Evolutionary conservation across 768 basidiomycete species (phyloP).

Genomic region (Nidularia sp.): DNA sequence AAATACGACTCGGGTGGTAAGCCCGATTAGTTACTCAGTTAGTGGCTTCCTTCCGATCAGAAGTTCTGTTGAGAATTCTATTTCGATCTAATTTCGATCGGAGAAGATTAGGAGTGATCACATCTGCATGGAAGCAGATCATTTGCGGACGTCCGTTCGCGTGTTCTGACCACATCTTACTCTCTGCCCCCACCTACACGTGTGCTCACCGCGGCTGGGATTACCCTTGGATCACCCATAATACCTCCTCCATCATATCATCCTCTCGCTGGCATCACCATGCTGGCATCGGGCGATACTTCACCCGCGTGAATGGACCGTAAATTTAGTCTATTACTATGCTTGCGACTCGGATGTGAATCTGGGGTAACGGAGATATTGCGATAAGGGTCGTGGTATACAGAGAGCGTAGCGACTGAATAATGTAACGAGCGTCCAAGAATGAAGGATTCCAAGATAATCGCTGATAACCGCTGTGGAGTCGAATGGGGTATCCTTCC

Average conservation of each 20-base stretch:
- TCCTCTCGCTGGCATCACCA: no score
- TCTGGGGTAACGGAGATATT: no score
- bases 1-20: constrained; percentile 2
- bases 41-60: constrained; percentile 29
- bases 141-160: not conserved
- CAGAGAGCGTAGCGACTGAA: constrained; percentile 12
- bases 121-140: constrained; percentile 8
- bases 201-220: constrained; percentile 8
- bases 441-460: constrained; percentile 28
- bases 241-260: no score
- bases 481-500: constrained; percentile 12
- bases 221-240: not conserved
- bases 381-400: constrained; percentile 13
- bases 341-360: not conserved
- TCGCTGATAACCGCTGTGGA: constrained; percentile 4
- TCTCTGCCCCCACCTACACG: not conserved
- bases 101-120: constrained; percentile 8
- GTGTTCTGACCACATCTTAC: no score
- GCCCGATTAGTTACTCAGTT: not conserved
- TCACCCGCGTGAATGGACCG: no score
- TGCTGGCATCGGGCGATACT: no score
- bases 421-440: constrained; percentile 12
- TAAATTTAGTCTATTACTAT: no score
- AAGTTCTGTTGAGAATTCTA: constrained; percentile 34
- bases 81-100: no score